Evolutionary conservation across 1,284 basidiomycete species (phyloP).

Genomic region (Papiliotrema fonsecae): DNA sequence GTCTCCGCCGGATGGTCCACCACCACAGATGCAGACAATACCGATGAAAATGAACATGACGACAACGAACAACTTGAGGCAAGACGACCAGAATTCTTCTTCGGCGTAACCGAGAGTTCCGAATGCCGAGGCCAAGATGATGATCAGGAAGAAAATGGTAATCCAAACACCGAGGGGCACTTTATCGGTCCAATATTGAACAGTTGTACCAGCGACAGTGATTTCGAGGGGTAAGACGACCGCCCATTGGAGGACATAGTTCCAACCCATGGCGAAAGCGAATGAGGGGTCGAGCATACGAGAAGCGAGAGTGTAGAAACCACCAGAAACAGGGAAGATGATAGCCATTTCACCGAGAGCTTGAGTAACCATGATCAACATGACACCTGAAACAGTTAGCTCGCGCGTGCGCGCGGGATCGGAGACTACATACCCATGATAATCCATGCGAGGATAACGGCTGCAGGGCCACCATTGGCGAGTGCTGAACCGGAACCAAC

Average conservation of each 20-base stretch:
- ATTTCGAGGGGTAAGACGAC: slow-evolving; percentile 8
- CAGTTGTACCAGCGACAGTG: slow-evolving; percentile 45
- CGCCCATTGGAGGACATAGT: slow-evolving; percentile 24
- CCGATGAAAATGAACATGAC: slow-evolving; percentile 45
- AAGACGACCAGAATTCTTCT: slow-evolving; percentile 47
- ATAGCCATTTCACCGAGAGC: slow-evolving; percentile 51
- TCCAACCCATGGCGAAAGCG: slow-evolving; percentile 47
- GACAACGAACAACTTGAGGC: slow-evolving; percentile 46
- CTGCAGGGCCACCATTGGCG: slow-evolving; percentile 50
- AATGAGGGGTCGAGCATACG: slow-evolving; percentile 40
- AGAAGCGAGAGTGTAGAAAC: slow-evolving; percentile 47
- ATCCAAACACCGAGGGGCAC: slow-evolving; percentile 46
- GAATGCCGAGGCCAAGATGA: slow-evolving; percentile 28
- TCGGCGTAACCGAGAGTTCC: slow-evolving; percentile 44
- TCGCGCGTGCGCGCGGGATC: no score
- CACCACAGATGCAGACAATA: slow-evolving; percentile 39
- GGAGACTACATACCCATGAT: slow-evolving; percentile 24
- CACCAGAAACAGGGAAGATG: slow-evolving; percentile 50
- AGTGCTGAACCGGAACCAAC: slow-evolving; percentile 52
- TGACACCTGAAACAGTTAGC: slow-evolving; percentile 24
- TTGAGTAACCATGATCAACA: slow-evolving; percentile 47
- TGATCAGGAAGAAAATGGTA: slow-evolving; percentile 40
- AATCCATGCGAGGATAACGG: slow-evolving; percentile 47
- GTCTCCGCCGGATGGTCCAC: slow-evolving; percentile 36
- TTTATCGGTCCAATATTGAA: slow-evolving; percentile 39